Evolutionary conservation across 345 rosid genomes (phyloP).

Genomic region (Erysimum cheiranthoides): DNA sequence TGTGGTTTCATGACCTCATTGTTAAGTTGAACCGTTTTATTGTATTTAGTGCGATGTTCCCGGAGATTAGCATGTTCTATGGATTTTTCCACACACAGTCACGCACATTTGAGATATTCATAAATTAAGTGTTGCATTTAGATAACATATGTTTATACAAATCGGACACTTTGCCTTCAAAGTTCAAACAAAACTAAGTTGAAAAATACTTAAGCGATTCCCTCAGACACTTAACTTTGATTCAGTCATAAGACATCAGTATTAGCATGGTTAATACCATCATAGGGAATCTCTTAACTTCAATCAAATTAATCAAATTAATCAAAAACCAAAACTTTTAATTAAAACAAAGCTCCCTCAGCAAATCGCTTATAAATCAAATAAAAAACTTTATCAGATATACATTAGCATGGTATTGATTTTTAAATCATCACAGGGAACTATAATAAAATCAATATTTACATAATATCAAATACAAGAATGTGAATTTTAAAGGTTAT

Average conservation of each 20-base stretch:
- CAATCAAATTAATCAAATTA: background rate
- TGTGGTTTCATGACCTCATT: too few species aligned
- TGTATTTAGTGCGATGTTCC: too few species aligned
- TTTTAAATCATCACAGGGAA: conserved; percentile 46
- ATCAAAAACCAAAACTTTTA: background rate
- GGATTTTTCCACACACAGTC: too few species aligned
- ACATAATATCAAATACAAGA: background rate
- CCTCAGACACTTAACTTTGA: conserved; percentile 49
- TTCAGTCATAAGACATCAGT: conserved; percentile 53
- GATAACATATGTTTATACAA: too few species aligned
- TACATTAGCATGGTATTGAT: conserved; percentile 47
- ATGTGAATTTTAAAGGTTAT: background rate
- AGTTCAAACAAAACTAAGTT: too few species aligned
- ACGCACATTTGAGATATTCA: too few species aligned
- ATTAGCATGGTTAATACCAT: conserved; percentile 66
- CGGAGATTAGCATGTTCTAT: too few species aligned
- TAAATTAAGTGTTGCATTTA: too few species aligned
- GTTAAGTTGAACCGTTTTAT: too few species aligned
- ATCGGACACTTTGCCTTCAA: too few species aligned
- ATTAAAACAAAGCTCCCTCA: conserved; percentile 29
- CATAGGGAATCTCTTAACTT: conserved; percentile 45
- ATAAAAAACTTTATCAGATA: conserved; percentile 30
- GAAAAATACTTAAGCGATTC: background rate
- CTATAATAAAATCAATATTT: background rate
- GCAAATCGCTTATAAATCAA: conserved; percentile 32